A percentile compares a stretch with the other conserved stretches of the same genome.
phyloP scores from a whole-genome alignment of 1,284 basidiomycete species.

The Cyathus olla region DNA sequence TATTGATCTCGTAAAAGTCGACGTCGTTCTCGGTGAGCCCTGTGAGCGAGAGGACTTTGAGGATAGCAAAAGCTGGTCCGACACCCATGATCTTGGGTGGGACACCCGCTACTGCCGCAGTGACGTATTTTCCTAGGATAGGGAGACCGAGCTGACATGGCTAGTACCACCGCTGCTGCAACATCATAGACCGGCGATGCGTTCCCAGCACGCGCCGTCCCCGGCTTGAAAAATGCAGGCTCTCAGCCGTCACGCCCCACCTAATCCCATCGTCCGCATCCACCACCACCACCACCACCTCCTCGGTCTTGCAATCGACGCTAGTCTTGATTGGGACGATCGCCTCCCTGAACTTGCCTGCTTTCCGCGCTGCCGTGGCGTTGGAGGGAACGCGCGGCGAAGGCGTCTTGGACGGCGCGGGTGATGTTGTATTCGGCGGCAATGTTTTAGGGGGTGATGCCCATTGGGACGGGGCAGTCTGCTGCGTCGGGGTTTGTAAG shows the following conservation, averaged over 20 bases:
- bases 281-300: slow-evolving; percentile 84
- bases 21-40: slow-evolving; percentile 84
- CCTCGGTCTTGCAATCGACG: slow-evolving; percentile 88
- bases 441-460: too few species aligned
- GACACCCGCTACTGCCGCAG: slow-evolving; percentile 84
- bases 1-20: slow-evolving; percentile 96
- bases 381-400: slow-evolving; percentile 90
- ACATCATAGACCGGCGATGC: slow-evolving; percentile 98
- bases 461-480: slow-evolving; percentile 1
- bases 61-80: slow-evolving; percentile 93
- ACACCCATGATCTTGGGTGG: slow-evolving; percentile 93
- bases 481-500: not conserved
- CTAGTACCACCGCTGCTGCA: slow-evolving; percentile 93
- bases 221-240: slow-evolving; percentile 87
- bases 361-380: slow-evolving; percentile 89
- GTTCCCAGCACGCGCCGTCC: slow-evolving; percentile 94
- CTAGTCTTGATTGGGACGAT: slow-evolving; percentile 89
- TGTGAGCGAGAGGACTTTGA: slow-evolving; percentile 74
- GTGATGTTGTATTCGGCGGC: slow-evolving; percentile 83
- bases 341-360: slow-evolving; percentile 93
- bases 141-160: slow-evolving; percentile 91
- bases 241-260: slow-evolving; percentile 91
- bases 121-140: slow-evolving; percentile 93
- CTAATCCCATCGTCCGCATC: slow-evolving; percentile 94
- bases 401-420: slow-evolving; percentile 85